These are phyloP conservation scores for Lactarius deliciosus DNA, from an alignment of 768 basidiomycete genomes.

Conservation along the genomic window DNA sequence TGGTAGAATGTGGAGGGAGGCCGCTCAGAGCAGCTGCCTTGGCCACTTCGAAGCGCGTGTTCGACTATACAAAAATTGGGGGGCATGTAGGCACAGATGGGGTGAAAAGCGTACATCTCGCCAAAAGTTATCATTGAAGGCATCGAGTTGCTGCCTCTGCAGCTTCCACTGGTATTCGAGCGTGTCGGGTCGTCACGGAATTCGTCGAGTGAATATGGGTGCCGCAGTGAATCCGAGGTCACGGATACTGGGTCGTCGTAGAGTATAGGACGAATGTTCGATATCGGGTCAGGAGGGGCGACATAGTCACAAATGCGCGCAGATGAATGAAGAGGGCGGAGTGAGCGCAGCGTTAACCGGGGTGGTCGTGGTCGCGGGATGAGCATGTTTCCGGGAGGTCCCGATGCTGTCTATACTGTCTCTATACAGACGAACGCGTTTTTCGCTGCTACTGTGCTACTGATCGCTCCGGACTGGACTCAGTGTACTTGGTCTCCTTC, in stretches of 20 bases:
- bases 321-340: constrained; percentile 28
- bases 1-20: constrained; percentile 50
- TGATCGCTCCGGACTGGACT: constrained; percentile 23
- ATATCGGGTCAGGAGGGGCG: constrained; percentile 75
- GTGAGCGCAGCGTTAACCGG: constrained; percentile 22
- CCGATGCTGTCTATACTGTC: background rate
- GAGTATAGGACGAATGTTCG: constrained; percentile 75
- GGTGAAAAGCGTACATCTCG: constrained; percentile 56
- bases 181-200: constrained; percentile 45
- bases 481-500: constrained; percentile 31
- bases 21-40: constrained; percentile 57
- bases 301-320: constrained; percentile 40
- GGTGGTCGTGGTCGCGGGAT: constrained; percentile 22
- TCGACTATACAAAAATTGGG: constrained; percentile 53
- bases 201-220: constrained; percentile 80
- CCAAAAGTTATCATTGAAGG: constrained; percentile 80
- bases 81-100: background rate
- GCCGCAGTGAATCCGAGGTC: constrained; percentile 34
- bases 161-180: constrained; percentile 70
- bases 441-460: background rate
- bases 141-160: constrained; percentile 68
- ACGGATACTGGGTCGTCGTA: constrained; percentile 56
- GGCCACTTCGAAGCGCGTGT: constrained; percentile 73
- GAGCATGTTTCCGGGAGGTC: constrained; percentile 21
- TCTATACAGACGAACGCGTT: background rate